A percentile compares a stretch with the other conserved stretches of the same genome.
phyloP scores from a whole-genome alignment of 1,284 basidiomycete species.

The Anthracocystis panici-leucophaei region DNA sequence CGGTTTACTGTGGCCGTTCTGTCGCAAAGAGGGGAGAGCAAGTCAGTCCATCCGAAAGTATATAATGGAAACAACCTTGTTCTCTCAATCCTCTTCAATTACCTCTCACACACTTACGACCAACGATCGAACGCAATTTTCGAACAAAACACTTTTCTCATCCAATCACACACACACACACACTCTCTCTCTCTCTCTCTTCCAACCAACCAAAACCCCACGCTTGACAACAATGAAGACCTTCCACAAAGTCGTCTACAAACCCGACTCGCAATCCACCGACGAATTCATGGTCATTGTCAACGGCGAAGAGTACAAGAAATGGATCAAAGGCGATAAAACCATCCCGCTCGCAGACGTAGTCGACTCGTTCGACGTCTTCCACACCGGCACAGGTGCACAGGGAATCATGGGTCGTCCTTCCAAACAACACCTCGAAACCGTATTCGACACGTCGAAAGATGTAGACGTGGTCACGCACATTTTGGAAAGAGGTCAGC shows the following conservation, averaged over 20 bases:
- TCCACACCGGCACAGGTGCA: conserved; percentile 69
- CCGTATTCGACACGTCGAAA: conserved; percentile 68
- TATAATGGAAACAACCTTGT: no score
- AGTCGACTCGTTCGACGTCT: conserved; percentile 70
- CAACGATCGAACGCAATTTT: no score
- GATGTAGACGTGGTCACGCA: conserved; percentile 66
- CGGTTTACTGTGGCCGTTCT: no score
- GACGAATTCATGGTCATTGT: conserved; percentile 70
- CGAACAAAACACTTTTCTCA: no score
- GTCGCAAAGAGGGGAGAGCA: no score
- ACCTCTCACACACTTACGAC: no score
- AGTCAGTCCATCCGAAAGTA: no score
- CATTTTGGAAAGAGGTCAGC: conserved; percentile 67
- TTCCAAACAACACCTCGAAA: conserved; percentile 70
- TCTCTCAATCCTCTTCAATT: no score
- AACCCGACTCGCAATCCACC: conserved; percentile 69
- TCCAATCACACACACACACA: no score
- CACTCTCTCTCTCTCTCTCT: no score
- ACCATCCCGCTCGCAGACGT: conserved; percentile 70
- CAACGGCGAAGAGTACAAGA: conserved; percentile 66
- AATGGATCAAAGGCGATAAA: conserved; percentile 69
- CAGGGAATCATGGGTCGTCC: conserved; percentile 70
- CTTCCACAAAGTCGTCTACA: conserved; percentile 65
- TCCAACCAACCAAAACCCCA: no score
- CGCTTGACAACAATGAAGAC: conserved; percentile 49